Percentiles rank a stretch among this genome's conserved stretches.
These are phyloP conservation scores for Syncephalis fuscata DNA, from an alignment of 371 early-diverging fungal species.

Conservation along the genomic window DNA sequence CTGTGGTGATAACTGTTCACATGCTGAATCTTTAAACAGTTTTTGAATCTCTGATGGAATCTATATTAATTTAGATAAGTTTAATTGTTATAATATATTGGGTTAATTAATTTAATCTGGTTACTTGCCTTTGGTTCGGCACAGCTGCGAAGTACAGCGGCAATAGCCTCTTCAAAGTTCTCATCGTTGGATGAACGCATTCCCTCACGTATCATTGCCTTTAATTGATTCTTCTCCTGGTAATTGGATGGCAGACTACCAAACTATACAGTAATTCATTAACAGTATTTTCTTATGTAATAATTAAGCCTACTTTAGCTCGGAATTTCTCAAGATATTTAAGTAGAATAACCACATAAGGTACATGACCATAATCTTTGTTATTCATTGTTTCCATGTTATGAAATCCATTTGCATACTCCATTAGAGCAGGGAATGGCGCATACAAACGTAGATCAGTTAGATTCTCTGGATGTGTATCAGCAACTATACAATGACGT, in stretches of 20 bases:
- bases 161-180: constrained; percentile 75
- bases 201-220: constrained; percentile 28
- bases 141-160: constrained; percentile 30
- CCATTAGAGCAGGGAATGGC: constrained; percentile 57
- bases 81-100: background rate
- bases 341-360: constrained; percentile 65
- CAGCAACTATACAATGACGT: constrained; percentile 41
- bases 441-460: constrained; percentile 64
- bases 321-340: constrained; percentile 57
- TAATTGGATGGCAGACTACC: constrained; percentile 34
- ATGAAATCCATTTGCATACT: constrained; percentile 29
- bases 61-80: constrained; percentile 7
- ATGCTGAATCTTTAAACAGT: constrained; percentile 29
- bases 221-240: constrained; percentile 45
- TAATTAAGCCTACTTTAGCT: background rate
- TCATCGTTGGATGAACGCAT: constrained; percentile 54
- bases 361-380: constrained; percentile 62
- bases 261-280: constrained; percentile 14
- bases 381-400: constrained; percentile 45
- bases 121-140: constrained; percentile 11
- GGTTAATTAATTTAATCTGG: background rate
- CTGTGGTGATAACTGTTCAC: constrained; percentile 22
- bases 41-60: constrained; percentile 27
- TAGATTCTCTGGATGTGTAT: constrained; percentile 66
- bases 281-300: constrained; percentile 3